Evolutionary conservation across 176 grass and related monocot genomes (phyloP).

Genomic region (Oryza meridionalis): DNA sequence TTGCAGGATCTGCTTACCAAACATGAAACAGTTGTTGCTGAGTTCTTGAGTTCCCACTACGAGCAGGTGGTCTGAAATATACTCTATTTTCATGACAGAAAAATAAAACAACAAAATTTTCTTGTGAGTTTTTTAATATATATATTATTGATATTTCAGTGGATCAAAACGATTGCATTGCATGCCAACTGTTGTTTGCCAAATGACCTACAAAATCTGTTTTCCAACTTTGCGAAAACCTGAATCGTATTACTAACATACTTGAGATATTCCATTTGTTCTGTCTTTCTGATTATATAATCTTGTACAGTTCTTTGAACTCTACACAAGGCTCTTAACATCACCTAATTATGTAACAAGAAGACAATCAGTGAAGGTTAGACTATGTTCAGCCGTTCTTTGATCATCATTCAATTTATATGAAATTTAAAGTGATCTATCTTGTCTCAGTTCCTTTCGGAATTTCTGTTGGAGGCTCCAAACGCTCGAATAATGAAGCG

Average conservation of each 20-base stretch:
- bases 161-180: background rate
- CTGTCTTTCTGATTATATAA: conserved; percentile 2
- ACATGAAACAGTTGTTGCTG: conserved; percentile 67
- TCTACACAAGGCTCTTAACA: conserved; percentile 63
- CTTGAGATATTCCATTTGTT: conserved; percentile 19
- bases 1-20: conserved; percentile 78
- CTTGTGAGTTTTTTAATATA: conserved; percentile 6
- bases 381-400: conserved; percentile 25
- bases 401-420: conserved; percentile 25
- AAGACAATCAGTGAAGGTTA: conserved; percentile 80
- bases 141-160: background rate
- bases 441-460: conserved; percentile 66
- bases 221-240: conserved; percentile 22
- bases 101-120: background rate
- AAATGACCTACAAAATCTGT: background rate
- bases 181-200: conserved; percentile 5
- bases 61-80: conserved; percentile 54
- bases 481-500: conserved; percentile 81
- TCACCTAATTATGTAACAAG: conserved; percentile 87
- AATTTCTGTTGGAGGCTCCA: conserved; percentile 76
- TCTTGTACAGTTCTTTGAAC: conserved; percentile 74
- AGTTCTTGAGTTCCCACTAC: conserved; percentile 64
- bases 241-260: conserved; percentile 22
- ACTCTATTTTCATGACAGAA: conserved; percentile 7
- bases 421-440: conserved; percentile 32